These are phyloP conservation scores for Parmelia sp. DNA, from an alignment of 495 filamentous ascomycete species.

Conservation along the genomic window DNA sequence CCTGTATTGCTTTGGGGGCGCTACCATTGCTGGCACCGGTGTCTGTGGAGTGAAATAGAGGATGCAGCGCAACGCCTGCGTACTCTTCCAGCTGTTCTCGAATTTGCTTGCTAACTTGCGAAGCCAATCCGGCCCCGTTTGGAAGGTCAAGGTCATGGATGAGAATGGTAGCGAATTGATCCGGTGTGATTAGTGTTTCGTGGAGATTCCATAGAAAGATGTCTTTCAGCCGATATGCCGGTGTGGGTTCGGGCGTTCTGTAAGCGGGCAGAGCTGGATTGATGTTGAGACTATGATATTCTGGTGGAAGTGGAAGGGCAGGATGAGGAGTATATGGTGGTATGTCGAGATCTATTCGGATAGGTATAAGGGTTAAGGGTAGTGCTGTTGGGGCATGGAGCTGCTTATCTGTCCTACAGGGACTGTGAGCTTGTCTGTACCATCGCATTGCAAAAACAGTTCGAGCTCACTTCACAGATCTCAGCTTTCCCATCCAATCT, in stretches of 20 bases:
- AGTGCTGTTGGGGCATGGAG: slow-evolving; percentile 76
- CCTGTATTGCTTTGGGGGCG: slow-evolving; percentile 36
- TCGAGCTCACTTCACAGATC: slow-evolving; percentile 41
- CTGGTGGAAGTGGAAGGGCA: slow-evolving; percentile 60
- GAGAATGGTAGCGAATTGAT: slow-evolving; percentile 85
- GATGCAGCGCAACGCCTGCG: slow-evolving; percentile 87
- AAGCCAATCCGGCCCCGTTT: slow-evolving; percentile 54
- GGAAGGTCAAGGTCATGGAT: slow-evolving; percentile 94
- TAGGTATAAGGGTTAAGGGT: slow-evolving; percentile 86
- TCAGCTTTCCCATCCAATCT: slow-evolving; percentile 86
- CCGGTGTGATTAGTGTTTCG: slow-evolving; percentile 87
- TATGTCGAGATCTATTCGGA: slow-evolving; percentile 92
- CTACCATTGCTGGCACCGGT: slow-evolving; percentile 39
- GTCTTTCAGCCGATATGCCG: slow-evolving; percentile 82
- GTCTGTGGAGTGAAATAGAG: slow-evolving; percentile 68
- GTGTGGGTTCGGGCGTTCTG: slow-evolving; percentile 64
- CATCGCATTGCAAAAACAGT: too few species aligned
- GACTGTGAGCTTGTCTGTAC: slow-evolving; percentile 8
- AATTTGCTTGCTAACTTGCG: slow-evolving; percentile 86
- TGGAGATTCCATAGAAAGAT: slow-evolving; percentile 97
- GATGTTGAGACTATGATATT: slow-evolving; percentile 53
- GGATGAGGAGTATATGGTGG: slow-evolving; percentile 68
- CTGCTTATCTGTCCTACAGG: slow-evolving; percentile 58
- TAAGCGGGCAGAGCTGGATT: slow-evolving; percentile 67
- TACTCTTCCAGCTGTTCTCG: slow-evolving; percentile 94